These are phyloP conservation scores for Picochlorum sp. DNA, from an alignment of 139 green algal species.

Conservation along the genomic window DNA sequence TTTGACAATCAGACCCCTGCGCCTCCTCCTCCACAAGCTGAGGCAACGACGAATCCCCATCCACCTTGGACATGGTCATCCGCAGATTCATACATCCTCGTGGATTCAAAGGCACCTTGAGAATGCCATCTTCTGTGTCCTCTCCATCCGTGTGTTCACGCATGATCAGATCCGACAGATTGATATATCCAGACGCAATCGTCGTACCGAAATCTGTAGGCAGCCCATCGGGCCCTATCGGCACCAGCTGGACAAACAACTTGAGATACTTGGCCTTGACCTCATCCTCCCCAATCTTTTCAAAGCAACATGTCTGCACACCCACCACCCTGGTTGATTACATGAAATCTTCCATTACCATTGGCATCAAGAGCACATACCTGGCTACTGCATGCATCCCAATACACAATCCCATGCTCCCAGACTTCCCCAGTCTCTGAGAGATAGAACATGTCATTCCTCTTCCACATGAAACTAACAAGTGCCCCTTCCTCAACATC, in stretches of 20 bases:
- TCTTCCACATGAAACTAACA: slow-evolving; percentile 11
- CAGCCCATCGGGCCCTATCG: not conserved
- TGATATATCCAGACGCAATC: not conserved
- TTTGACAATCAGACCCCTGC: too few species aligned
- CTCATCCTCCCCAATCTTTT: not conserved
- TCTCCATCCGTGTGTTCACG: too few species aligned
- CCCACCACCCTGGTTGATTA: too few species aligned
- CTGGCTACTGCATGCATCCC: slow-evolving; percentile 7
- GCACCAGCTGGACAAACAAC: not conserved
- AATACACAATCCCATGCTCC: slow-evolving; percentile 12
- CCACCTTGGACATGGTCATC: too few species aligned
- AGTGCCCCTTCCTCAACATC: not conserved
- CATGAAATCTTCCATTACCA: too few species aligned
- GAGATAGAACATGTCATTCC: slow-evolving; percentile 4
- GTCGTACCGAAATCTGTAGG: not conserved
- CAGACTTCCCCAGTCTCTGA: slow-evolving; percentile 9
- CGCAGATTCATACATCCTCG: too few species aligned
- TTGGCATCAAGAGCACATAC: not conserved
- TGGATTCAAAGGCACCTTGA: too few species aligned
- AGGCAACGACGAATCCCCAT: too few species aligned
- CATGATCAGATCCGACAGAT: not conserved
- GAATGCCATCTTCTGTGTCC: too few species aligned
- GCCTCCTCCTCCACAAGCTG: too few species aligned
- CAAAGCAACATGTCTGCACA: not conserved
- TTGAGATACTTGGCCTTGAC: not conserved